These are phyloP conservation scores for Galeopsis tetrahit DNA, from an alignment of 257 asterid genomes.

Conservation along the genomic window DNA sequence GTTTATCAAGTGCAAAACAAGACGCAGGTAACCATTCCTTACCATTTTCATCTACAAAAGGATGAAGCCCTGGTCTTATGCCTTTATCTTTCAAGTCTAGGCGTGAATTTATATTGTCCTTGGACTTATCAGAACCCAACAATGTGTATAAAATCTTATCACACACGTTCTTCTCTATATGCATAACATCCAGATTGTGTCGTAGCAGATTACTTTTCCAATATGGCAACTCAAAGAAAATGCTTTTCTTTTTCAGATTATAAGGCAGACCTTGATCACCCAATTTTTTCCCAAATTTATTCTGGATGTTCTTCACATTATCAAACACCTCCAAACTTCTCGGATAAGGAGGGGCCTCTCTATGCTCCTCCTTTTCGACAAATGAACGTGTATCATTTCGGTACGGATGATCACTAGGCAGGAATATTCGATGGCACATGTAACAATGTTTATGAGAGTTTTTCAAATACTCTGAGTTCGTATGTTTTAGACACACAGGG, in stretches of 20 bases:
- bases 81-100: not conserved
- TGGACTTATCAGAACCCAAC: not conserved
- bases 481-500: not conserved
- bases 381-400: slow-evolving; percentile 3
- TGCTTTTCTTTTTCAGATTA: not conserved
- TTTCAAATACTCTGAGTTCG: not conserved
- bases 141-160: not conserved
- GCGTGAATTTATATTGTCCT: not conserved
- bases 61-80: not conserved
- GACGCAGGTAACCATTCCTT: not conserved
- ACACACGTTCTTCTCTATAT: not conserved
- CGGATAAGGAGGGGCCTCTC: not conserved
- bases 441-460: not conserved
- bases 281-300: not conserved
- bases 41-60: not conserved
- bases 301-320: not conserved
- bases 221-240: not conserved
- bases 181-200: not conserved
- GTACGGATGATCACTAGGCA: not conserved
- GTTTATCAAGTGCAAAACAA: not conserved
- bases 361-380: not conserved
- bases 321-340: not conserved
- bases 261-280: not conserved
- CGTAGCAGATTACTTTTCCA: not conserved
- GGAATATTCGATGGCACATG: not conserved